Conservation (phyloP, 1,284 basidiomycete species). For the Volvariella surrecta region DNA sequence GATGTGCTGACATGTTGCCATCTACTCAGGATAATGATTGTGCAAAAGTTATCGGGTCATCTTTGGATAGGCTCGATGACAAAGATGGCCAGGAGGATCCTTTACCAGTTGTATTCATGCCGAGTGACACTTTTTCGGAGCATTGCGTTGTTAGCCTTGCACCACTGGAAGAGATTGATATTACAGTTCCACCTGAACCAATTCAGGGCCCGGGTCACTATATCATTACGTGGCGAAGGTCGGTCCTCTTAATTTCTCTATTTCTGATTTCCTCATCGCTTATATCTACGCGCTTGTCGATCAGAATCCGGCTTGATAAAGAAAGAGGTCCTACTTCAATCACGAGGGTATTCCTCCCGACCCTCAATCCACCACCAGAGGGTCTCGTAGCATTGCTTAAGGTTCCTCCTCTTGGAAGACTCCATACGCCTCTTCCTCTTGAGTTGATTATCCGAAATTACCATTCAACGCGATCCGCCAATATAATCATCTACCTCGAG, state of each 20-base stretch:
- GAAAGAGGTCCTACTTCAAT: constrained; percentile 33
- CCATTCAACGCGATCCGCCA: constrained; percentile 53
- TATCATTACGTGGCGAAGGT: constrained; percentile 64
- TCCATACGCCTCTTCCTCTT: constrained; percentile 53
- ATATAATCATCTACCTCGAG: constrained; percentile 59
- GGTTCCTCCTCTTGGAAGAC: constrained; percentile 47
- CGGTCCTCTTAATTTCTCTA: constrained; percentile 7
- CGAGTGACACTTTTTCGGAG: constrained; percentile 56
- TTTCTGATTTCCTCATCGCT: constrained; percentile 2
- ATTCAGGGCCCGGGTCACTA: constrained; percentile 49
- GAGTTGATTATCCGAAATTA: constrained; percentile 57
- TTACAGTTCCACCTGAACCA: constrained; percentile 16
- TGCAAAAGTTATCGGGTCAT: constrained; percentile 38
- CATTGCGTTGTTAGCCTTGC: constrained; percentile 43
- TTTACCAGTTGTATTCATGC: constrained; percentile 25
- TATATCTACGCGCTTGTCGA: constrained; percentile 2
- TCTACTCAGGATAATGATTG: constrained; percentile 32
- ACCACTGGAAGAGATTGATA: constrained; percentile 30
- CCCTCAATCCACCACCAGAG: constrained; percentile 47
- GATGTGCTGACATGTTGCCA: background rate
- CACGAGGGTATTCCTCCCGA: constrained; percentile 48
- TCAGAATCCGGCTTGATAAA: constrained; percentile 35
- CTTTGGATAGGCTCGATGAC: constrained; percentile 28
- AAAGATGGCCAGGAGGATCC: constrained; percentile 26
- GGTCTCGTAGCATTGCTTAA: constrained; percentile 55